Base-by-base conservation (phyloP, 2,329 filamentous ascomycete species). In the Fusarium phyllophilum region DNA sequence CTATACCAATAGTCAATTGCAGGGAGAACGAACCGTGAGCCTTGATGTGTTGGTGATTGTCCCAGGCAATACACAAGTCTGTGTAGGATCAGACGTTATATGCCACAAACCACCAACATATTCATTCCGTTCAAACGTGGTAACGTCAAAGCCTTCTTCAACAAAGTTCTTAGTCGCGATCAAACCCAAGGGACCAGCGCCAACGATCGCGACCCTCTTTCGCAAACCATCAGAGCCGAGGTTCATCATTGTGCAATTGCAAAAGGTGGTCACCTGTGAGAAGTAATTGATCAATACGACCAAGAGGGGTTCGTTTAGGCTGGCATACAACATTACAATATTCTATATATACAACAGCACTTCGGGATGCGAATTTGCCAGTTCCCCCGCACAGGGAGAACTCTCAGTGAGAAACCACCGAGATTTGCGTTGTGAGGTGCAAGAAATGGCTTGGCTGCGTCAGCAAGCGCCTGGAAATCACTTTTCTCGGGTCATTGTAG, bases 41-140 rank as follows among this genome's bases (percentile, higher is more conserved):
- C 41, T 48, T 22, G 34, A 49, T 12, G 13, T n/a, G 3, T 17
- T 29, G 14, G 31, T 44, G 0, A 51, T 51, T 0, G 51, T 55
- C 2, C 51, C 51, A 1, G 51, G 51, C 4, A 55, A 11, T 6
- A 55, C 51, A 4, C 51, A 55, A 18, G 34, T 55, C 24, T 55
- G 51, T 1, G 24, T 55, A 41, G 51, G 24, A 8, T 55, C 34
- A 31, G 51, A 55, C 10, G 51, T 55, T 4, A 36, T 46, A 24
- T 63, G 62, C 57, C 62, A 65, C 0, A 65, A 8, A n/a, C 62
- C 62, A 1, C 62, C 62, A 6, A 65, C 62, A 2, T 62, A 62
- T 17, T 62, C 62, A 45, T 62, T 62, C 5, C 62, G 22, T 4
- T 65, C 62, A n/a, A 65, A 46, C 1, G 52, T 56, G 7, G 45